These are phyloP conservation scores for Metschnikowia similis DNA, from an alignment of 805 yeast species.

Conservation along the genomic window DNA sequence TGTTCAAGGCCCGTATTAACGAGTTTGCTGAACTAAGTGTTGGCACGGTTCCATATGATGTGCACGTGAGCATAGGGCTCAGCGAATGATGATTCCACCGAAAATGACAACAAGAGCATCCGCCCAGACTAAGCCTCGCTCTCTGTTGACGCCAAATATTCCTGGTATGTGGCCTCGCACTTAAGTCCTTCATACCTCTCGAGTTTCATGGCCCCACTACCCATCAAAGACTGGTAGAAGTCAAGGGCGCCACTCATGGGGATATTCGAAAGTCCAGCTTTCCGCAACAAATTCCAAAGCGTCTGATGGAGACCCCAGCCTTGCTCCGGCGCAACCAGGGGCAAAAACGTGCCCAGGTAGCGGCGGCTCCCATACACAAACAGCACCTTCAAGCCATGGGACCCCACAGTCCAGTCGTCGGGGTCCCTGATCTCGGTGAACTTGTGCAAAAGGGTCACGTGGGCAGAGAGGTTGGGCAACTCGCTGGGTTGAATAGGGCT, in stretches of 20 bases:
- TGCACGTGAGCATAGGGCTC: too few relatives aligned
- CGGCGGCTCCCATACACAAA: slow-evolving; percentile 39
- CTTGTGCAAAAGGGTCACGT: slow-evolving; percentile 62
- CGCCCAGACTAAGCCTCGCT: background rate
- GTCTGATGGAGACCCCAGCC: slow-evolving; percentile 77
- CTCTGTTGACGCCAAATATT: slow-evolving; percentile 11
- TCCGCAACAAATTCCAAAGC: slow-evolving; percentile 60
- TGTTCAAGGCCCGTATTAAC: too few relatives aligned
- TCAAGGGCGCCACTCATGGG: slow-evolving; percentile 13
- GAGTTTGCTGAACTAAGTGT: too few relatives aligned
- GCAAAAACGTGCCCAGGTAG: slow-evolving; percentile 78
- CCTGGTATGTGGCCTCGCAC: slow-evolving; percentile 21
- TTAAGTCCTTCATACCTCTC: slow-evolving; percentile 37
- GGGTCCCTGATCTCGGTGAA: slow-evolving; percentile 51
- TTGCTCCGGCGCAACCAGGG: slow-evolving; percentile 86
- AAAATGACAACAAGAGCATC: too few relatives aligned
- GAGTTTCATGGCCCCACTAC: slow-evolving; percentile 31
- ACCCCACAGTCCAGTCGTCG: slow-evolving; percentile 76
- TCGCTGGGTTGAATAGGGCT: slow-evolving; percentile 57
- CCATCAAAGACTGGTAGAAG: slow-evolving; percentile 27
- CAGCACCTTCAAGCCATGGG: slow-evolving; percentile 69
- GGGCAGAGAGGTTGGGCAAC: slow-evolving; percentile 48
- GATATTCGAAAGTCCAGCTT: slow-evolving; percentile 50
- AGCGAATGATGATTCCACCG: too few relatives aligned
- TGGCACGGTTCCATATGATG: too few relatives aligned